A percentile compares a stretch with the other conserved stretches of the same genome.
These are phyloP conservation scores for Claviceps spartinae DNA, from an alignment of 2,329 filamentous ascomycete species.

Conservation along the genomic window DNA sequence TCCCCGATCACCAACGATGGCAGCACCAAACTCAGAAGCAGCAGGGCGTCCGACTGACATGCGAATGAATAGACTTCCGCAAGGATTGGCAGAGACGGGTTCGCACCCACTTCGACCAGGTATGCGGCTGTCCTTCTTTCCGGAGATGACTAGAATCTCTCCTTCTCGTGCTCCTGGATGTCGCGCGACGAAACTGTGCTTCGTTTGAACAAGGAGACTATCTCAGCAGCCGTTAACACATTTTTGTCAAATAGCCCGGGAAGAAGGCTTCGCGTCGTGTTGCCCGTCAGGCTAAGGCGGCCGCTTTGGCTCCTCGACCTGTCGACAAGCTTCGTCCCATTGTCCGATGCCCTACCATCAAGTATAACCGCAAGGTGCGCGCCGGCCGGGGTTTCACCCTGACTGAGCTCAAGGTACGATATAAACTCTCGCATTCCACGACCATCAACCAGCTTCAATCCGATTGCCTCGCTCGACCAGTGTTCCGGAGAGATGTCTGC, in stretches of 20 bases:
- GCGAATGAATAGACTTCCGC: constrained; percentile 63
- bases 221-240: background rate
- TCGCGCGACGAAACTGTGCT: background rate
- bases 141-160: background rate
- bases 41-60: constrained; percentile 22
- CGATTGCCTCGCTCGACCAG: background rate
- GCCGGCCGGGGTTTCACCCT: constrained; percentile 96
- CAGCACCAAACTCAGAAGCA: constrained; percentile 6
- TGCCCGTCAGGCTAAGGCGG: constrained; percentile 88
- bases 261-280: constrained; percentile 88
- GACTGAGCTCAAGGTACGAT: constrained; percentile 86
- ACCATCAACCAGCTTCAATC: background rate
- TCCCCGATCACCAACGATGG: constrained; percentile 14
- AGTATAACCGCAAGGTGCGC: constrained; percentile 97
- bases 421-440: background rate
- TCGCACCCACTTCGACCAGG: constrained; percentile 99
- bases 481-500: background rate
- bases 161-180: background rate
- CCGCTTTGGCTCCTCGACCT: constrained; percentile 85
- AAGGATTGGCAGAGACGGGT: constrained; percentile 99
- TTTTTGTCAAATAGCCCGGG: constrained; percentile 52
- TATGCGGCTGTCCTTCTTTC: constrained; percentile 33
- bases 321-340: constrained; percentile 94
- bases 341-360: constrained; percentile 94
- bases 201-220: background rate